A percentile compares a stretch with the other conserved stretches of the same genome.
Evolutionary conservation across 2,329 filamentous ascomycete genomes (phyloP).

Genomic region (Pyrenochaeta sp.): DNA sequence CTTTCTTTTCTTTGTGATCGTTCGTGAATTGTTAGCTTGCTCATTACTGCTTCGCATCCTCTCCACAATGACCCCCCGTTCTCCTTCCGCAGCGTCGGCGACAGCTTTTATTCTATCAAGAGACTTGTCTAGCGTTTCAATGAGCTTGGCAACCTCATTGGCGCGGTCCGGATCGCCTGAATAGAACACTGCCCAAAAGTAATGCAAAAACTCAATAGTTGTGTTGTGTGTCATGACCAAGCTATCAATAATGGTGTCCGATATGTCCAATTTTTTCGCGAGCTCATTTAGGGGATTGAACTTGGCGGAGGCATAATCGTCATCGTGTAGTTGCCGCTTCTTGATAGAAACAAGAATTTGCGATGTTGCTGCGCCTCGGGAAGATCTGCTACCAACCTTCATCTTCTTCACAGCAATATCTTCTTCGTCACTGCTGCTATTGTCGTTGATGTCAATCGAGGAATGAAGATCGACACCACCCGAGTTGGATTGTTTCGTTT

Average conservation of each 20-base stretch:
- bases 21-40: slow-evolving; percentile 70
- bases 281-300: slow-evolving; percentile 34
- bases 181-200: slow-evolving; percentile 93
- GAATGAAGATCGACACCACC: slow-evolving; percentile 63
- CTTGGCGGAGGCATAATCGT: slow-evolving; percentile 43
- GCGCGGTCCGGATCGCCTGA: slow-evolving; percentile 86
- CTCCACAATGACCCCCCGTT: slow-evolving; percentile 71
- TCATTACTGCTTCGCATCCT: slow-evolving; percentile 73
- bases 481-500: slow-evolving; percentile 37
- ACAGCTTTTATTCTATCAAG: slow-evolving; percentile 81
- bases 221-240: slow-evolving; percentile 86
- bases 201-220: slow-evolving; percentile 92
- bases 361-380: slow-evolving; percentile 68
- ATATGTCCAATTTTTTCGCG: slow-evolving; percentile 44
- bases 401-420: slow-evolving; percentile 64
- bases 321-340: slow-evolving; percentile 66
- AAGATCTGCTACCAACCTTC: slow-evolving; percentile 74
- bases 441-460: slow-evolving; percentile 73
- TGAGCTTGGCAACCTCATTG: slow-evolving; percentile 79
- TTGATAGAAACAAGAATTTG: slow-evolving; percentile 72
- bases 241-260: slow-evolving; percentile 63
- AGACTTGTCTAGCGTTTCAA: slow-evolving; percentile 81
- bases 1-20: slow-evolving; percentile 75
- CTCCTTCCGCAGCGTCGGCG: slow-evolving; percentile 78
- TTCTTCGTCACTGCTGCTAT: slow-evolving; percentile 64